These are phyloP conservation scores for Ustilago nuda DNA, from an alignment of 1,284 basidiomycete genomes.

Conservation along the genomic window DNA sequence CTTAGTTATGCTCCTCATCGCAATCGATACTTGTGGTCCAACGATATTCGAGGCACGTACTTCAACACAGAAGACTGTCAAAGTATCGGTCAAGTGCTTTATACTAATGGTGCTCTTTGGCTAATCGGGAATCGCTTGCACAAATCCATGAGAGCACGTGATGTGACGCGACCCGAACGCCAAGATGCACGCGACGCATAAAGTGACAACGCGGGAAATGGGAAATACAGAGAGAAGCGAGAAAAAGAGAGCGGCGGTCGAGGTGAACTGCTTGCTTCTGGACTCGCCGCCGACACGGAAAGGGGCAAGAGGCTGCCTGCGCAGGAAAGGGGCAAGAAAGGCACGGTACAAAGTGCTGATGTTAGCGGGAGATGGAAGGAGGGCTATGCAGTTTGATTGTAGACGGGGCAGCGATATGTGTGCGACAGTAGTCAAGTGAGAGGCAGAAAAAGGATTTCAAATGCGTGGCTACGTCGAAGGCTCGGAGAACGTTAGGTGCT, in stretches of 20 bases:
- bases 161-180: constrained; percentile 23
- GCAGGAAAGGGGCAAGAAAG: background rate
- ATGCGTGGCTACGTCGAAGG: constrained; percentile 15
- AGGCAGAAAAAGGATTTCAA: background rate
- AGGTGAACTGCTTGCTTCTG: constrained; percentile 20
- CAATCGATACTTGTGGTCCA: background rate
- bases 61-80: too few relatives aligned
- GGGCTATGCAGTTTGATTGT: constrained; percentile 4
- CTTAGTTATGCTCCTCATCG: too few relatives aligned
- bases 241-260: constrained; percentile 5
- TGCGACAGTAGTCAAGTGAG: background rate
- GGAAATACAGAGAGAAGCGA: constrained; percentile 11
- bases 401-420: background rate
- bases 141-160: constrained; percentile 19
- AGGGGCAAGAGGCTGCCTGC: background rate
- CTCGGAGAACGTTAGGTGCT: constrained; percentile 18
- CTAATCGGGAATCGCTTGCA: too few relatives aligned
- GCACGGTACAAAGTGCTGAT: too few relatives aligned
- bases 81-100: too few relatives aligned
- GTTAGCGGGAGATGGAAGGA: constrained; percentile 1
- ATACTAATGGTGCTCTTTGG: too few relatives aligned
- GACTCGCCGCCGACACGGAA: constrained; percentile 7
- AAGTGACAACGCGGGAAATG: constrained; percentile 34
- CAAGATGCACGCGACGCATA: constrained; percentile 29
- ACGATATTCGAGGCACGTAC: background rate